phyloP scores from a whole-genome alignment of 2,329 filamentous ascomycete species.

The Shiraia sp. region DNA sequence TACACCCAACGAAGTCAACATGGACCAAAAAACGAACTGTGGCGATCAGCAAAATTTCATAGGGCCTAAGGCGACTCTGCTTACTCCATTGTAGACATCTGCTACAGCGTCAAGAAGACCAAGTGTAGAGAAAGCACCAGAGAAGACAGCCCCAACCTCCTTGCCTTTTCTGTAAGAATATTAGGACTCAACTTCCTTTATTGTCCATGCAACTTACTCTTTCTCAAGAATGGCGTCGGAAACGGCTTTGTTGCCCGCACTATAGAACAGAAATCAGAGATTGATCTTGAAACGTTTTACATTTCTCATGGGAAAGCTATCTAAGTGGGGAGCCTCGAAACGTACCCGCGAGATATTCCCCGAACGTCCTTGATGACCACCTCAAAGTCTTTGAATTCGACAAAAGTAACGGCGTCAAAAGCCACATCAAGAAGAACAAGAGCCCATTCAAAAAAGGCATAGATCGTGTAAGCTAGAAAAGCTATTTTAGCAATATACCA shows the following conservation, averaged over 20 bases:
- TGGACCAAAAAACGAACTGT: constrained; percentile 93
- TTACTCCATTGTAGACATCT: constrained; percentile 88
- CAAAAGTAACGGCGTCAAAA: constrained; percentile 91
- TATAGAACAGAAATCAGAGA: constrained; percentile 42
- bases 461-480: constrained; percentile 83
- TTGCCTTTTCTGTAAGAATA: constrained; percentile 68
- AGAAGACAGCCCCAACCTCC: constrained; percentile 70
- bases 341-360: constrained; percentile 96
- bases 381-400: constrained; percentile 90
- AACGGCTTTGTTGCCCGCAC: constrained; percentile 53
- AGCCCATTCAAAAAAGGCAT: constrained; percentile 97
- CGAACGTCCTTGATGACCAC: constrained; percentile 86
- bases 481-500: constrained; percentile 23
- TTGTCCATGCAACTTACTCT: constrained; percentile 61
- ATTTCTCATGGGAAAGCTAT: constrained; percentile 48
- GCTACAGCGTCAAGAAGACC: constrained; percentile 80
- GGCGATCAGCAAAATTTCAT: constrained; percentile 6
- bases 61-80: constrained; percentile 33
- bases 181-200: constrained; percentile 19
- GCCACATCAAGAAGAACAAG: constrained; percentile 93
- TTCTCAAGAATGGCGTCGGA: constrained; percentile 64
- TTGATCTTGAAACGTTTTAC: constrained; percentile 38
- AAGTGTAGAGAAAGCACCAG: constrained; percentile 71
- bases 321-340: constrained; percentile 92
- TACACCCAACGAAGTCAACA: constrained; percentile 85